A percentile compares a stretch with the other conserved stretches of the same genome.
Evolutionary conservation across 2,329 filamentous ascomycete genomes (phyloP).

Genomic region (Massarina eburnea): DNA sequence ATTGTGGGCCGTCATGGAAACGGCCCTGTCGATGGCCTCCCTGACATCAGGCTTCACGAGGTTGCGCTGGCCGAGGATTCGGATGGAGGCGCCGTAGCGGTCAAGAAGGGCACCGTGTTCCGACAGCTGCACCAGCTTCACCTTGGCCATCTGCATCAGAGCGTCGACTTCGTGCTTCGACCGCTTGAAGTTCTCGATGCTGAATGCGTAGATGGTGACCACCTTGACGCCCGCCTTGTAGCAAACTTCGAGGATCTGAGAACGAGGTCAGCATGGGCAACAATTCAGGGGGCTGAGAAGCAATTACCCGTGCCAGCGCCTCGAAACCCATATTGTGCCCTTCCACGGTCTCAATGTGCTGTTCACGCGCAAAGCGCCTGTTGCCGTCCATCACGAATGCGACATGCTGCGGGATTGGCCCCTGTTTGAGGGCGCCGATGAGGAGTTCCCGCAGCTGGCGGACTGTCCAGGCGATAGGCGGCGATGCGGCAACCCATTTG

Average conservation of each 20-base stretch:
- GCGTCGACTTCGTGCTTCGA: slow-evolving; percentile 96
- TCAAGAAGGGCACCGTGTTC: slow-evolving; percentile 93
- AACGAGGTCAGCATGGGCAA: slow-evolving; percentile 34
- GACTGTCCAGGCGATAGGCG: slow-evolving; percentile 88
- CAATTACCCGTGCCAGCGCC: slow-evolving; percentile 75
- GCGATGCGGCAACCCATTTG: slow-evolving; percentile 82
- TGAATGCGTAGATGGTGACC: slow-evolving; percentile 97
- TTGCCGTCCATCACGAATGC: slow-evolving; percentile 99
- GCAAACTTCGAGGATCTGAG: slow-evolving; percentile 86
- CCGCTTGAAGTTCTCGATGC: slow-evolving; percentile 98
- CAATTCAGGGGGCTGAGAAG: background rate
- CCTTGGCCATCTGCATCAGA: slow-evolving; percentile 95
- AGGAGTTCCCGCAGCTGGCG: slow-evolving; percentile 78
- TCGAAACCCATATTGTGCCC: slow-evolving; percentile 96
- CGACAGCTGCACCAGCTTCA: slow-evolving; percentile 86
- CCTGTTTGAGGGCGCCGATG: slow-evolving; percentile 85
- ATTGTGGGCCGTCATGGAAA: slow-evolving; percentile 84
- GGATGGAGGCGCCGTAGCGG: slow-evolving; percentile 84
- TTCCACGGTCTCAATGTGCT: slow-evolving; percentile 94
- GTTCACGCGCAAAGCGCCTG: slow-evolving; percentile 82
- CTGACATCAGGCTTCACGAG: slow-evolving; percentile 85
- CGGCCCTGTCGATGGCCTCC: slow-evolving; percentile 82
- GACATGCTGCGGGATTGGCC: slow-evolving; percentile 89
- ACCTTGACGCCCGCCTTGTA: slow-evolving; percentile 97
- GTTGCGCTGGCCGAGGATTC: slow-evolving; percentile 81